Base-by-base conservation (phyloP, 768 basidiomycete genomes). In the Atractiella rhizophila region DNA sequence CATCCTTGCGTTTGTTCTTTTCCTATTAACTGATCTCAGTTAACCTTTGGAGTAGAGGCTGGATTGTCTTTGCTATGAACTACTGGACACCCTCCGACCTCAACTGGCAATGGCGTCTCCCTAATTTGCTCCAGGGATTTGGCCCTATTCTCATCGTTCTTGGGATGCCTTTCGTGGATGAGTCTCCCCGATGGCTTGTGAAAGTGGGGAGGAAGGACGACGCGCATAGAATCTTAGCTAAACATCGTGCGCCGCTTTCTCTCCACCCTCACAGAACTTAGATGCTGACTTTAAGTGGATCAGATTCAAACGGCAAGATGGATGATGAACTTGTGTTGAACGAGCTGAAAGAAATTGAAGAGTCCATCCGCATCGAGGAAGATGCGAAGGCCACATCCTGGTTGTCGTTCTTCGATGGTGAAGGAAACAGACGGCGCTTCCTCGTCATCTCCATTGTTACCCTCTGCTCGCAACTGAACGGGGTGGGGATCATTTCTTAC, bases 261-360 rank as follows among this genome's bases (percentile, higher is more conserved):
- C n/a, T n/a, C n/a, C n/a, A n/a, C n/a, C n/a, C n/a, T n/a, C n/a
- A n/a, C n/a, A n/a, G n/a, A n/a, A n/a, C n/a, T n/a, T n/a, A n/a
- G n/a, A n/a, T n/a, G n/a, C n/a, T n/a, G n/a, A n/a, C n/a, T n/a
- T n/a, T n/a, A n/a, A n/a, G n/a, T n/a, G n/a, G n/a, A n/a, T 42
- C 6, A 30, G 23, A 29, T 35, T 30, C 40, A 18, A 42, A 42
- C 40, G 40, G 40, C 9, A 10, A 42, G 13, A 42, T 42, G 40
- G 31, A 42, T 19, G 40, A 42, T 36, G 33, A 35, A n/a, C 31
- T 42, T 5, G 40, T 42, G 35, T 15, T 39, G 35, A 5, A 29
- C 11, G 35, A 42, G 30, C 15, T 42, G 7, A n/a, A 37, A 13
- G 40, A 42, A 19, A 42, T 42, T n/a, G 19, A 37, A 23, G 20